phyloP scores from a whole-genome alignment of 2,329 filamentous ascomycete genomes.

The Gaeumannomyces tritici region DNA sequence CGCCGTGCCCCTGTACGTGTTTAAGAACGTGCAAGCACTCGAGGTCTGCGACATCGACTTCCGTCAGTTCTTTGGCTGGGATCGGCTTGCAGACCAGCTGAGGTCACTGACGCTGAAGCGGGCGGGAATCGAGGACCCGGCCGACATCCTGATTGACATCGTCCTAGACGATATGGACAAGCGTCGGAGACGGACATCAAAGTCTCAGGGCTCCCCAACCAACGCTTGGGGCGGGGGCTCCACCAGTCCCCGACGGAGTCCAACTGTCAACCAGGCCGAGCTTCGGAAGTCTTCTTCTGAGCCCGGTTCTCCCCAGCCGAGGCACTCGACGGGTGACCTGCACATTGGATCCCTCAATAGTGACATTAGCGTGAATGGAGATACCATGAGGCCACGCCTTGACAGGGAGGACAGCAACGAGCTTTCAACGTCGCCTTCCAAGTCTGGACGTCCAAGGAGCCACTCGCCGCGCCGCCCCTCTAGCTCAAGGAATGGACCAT shows the following conservation, averaged over 20 bases:
- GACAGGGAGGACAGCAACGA: conserved; percentile 39
- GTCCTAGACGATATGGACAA: conserved; percentile 96
- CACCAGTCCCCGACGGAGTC: conserved; percentile 51
- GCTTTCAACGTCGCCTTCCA: conserved; percentile 27
- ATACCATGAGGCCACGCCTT: conserved; percentile 32
- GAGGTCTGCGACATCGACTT: conserved; percentile 96
- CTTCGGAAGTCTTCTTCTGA: conserved; percentile 57
- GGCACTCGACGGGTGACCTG: conserved; percentile 37
- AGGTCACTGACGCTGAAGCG: conserved; percentile 82
- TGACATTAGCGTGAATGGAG: conserved; percentile 37
- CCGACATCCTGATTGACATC: conserved; percentile 83
- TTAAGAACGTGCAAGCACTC: conserved; percentile 91
- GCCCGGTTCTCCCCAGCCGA: conserved; percentile 51
- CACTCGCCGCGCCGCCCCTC: conserved; percentile 71
- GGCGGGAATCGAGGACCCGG: conserved; percentile 79
- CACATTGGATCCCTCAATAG: conserved; percentile 51
- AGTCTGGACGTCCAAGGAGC: conserved; percentile 54
- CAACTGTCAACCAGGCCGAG: conserved; percentile 54
- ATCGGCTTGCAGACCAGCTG: conserved; percentile 83
- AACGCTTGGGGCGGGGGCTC: conserved; percentile 50
- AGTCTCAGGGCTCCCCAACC: conserved; percentile 71
- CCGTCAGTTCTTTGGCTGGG: conserved; percentile 95
- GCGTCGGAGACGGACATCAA: conserved; percentile 77
- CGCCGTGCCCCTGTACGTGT: conserved; percentile 88
- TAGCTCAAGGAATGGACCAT: conserved; percentile 63